A percentile compares a stretch with the other conserved stretches of the same genome.
Conservation (phyloP, 352 stramenopile genomes). For the Pythium diclinum region DNA sequence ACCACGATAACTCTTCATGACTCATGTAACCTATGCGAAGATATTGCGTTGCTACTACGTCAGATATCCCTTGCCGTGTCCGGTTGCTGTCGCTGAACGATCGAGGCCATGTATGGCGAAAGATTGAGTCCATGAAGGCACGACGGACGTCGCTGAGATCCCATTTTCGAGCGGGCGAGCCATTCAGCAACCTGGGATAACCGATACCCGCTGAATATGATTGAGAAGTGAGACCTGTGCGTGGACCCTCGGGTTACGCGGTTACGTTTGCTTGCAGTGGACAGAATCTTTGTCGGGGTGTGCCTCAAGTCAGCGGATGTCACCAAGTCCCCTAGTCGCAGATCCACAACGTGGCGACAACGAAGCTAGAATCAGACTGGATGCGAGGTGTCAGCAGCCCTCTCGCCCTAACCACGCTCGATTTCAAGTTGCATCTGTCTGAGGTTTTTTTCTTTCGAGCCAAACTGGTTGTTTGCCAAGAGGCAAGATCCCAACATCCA, state of each 20-base stretch:
- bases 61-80: no score
- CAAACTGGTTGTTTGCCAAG: background rate
- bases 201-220: background rate
- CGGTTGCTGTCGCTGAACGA: no score
- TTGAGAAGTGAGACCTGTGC: background rate
- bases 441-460: slow-evolving; percentile 4
- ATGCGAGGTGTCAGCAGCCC: slow-evolving; percentile 15
- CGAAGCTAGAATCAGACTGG: slow-evolving; percentile 14
- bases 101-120: no score
- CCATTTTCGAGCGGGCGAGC: background rate
- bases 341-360: slow-evolving; percentile 16
- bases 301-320: slow-evolving; percentile 20
- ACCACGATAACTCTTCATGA: background rate
- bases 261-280: slow-evolving; percentile 1
- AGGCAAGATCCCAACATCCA: slow-evolving; percentile 5
- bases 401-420: slow-evolving; percentile 1
- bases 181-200: background rate
- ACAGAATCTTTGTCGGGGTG: background rate
- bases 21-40: background rate
- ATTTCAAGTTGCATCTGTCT: slow-evolving; percentile 6
- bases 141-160: background rate
- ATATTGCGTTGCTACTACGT: no score
- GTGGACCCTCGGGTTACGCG: background rate
- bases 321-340: slow-evolving; percentile 13
- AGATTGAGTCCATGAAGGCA: no score